phyloP scores from a whole-genome alignment of 176 grass and related monocot species.

The Oryza coarctata region DNA sequence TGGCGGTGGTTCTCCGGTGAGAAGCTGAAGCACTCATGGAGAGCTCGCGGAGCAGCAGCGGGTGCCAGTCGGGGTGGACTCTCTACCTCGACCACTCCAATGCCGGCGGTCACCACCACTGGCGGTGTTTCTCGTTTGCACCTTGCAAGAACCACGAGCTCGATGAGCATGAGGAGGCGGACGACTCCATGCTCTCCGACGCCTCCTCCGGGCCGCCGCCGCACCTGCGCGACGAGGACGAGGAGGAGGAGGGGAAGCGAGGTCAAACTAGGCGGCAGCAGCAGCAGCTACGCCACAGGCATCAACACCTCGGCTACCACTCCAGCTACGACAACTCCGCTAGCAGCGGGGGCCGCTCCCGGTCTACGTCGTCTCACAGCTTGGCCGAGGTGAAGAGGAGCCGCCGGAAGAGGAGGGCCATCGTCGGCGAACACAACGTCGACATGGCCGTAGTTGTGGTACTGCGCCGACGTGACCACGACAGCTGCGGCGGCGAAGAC shows the following conservation, averaged over 20 bases:
- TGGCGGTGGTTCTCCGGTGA: not conserved
- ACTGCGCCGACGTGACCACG: not conserved
- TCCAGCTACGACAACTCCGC: not conserved
- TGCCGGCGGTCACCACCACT: not conserved
- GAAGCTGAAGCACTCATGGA: constrained; percentile 15
- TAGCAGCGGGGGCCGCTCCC: not conserved
- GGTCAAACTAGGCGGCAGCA: not conserved
- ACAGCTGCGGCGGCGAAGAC: not conserved
- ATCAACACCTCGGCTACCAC: not conserved
- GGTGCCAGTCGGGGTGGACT: constrained; percentile 91
- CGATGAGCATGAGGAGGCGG: not conserved
- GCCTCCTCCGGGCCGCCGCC: constrained; percentile 74
- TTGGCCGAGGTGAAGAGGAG: not conserved
- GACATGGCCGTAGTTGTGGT: not conserved
- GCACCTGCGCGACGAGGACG: not conserved
- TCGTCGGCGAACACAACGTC: not conserved
- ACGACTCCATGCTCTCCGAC: constrained; percentile 85
- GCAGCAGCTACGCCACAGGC: not conserved
- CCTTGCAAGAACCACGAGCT: not conserved
- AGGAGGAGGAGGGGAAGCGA: not conserved
- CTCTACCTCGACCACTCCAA: constrained; percentile 71
- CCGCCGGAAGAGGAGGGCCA: not conserved
- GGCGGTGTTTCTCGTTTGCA: not conserved
- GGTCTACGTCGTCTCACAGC: not conserved
- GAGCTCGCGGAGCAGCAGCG: constrained; percentile 59